Percentiles rank a stretch among this genome's conserved stretches.
Evolutionary conservation across 805 yeast genomes (phyloP).

Genomic region (Cyberlindnera xylosilytica): DNA sequence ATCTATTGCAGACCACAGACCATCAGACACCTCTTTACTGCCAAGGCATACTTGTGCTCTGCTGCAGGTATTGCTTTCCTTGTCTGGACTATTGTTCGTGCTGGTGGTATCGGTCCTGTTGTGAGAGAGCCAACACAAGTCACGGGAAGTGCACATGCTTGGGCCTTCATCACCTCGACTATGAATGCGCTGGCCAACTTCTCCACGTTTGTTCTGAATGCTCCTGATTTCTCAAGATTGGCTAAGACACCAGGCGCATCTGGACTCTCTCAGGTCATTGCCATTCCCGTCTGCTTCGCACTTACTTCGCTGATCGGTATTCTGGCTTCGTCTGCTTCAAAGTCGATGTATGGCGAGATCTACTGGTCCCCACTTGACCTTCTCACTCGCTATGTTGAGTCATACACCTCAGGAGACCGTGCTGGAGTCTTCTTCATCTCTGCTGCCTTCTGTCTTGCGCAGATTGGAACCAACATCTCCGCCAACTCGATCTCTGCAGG

Average conservation of each 20-base stretch:
- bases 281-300: constrained; percentile 77
- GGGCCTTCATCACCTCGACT: constrained; percentile 78
- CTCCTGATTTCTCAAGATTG: constrained; percentile 87
- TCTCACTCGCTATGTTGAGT: constrained; percentile 57
- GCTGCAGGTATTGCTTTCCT: constrained; percentile 80
- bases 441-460: constrained; percentile 69
- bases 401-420: constrained; percentile 54
- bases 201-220: constrained; percentile 83
- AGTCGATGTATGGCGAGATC: constrained; percentile 60
- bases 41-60: constrained; percentile 76
- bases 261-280: constrained; percentile 53
- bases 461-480: constrained; percentile 73
- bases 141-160: constrained; percentile 61
- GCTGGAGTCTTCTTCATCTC: constrained; percentile 80
- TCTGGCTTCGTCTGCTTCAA: constrained; percentile 76
- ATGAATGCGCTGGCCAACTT: constrained; percentile 85
- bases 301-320: constrained; percentile 83
- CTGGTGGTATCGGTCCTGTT: constrained; percentile 76
- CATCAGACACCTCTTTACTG: constrained; percentile 79
- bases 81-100: constrained; percentile 79
- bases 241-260: constrained; percentile 55
- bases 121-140: constrained; percentile 52
- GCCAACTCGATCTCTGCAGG: constrained; percentile 72
- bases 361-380: constrained; percentile 80
- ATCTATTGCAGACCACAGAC: constrained; percentile 80